Base-by-base conservation (phyloP, 768 basidiomycete species). In the Tylopilus vinaceipallidus region DNA sequence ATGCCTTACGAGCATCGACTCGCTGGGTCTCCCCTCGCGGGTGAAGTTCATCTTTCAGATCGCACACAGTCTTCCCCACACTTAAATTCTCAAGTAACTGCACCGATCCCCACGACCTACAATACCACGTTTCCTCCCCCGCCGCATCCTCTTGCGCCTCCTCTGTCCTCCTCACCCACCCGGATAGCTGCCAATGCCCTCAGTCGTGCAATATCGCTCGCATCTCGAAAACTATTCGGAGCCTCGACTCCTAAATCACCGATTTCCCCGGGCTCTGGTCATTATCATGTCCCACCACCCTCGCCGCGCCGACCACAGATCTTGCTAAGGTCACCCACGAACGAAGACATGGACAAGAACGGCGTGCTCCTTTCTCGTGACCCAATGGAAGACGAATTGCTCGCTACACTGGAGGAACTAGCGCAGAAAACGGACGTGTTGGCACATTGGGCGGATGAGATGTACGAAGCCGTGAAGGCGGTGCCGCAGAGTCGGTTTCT, bases 381-480 rank as follows among this genome's bases (percentile, higher is more conserved):
- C 59, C 86, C 85, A 1, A 72, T 88, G 57, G 93, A 97, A 58
- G 91, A 95, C 52, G 81, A 83, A 52, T 68, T 97, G n/a, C 71
- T 97, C n/a, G 81, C 75, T 3, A 67, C 72, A 17, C 72, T 98
- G 36, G 95, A 98, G 63, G 89, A 95, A 55, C 73, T 95, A 3
- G 95, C 95, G 29, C 91, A 97, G 76, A 99, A 98, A 78, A 95
- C 95, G 29, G 85, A 90, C 52, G 93, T 95, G 45, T 72, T 98
- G 50, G 88, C 89, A 49, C 86, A 89, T 53, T 95, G 94, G 83
- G 97, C 90, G 19, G 95, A 98, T 56, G 88, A 93, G 75, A 86
- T 97, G 81, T 89, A 91, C 59, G 89, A 91, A 59, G 84, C 83
- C 61, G 88, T 93, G 23, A 91, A 91, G 66, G 86, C 83, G 14